phyloP scores from a whole-genome alignment of 2,329 filamentous ascomycete genomes.

The Cladosporium velox region DNA sequence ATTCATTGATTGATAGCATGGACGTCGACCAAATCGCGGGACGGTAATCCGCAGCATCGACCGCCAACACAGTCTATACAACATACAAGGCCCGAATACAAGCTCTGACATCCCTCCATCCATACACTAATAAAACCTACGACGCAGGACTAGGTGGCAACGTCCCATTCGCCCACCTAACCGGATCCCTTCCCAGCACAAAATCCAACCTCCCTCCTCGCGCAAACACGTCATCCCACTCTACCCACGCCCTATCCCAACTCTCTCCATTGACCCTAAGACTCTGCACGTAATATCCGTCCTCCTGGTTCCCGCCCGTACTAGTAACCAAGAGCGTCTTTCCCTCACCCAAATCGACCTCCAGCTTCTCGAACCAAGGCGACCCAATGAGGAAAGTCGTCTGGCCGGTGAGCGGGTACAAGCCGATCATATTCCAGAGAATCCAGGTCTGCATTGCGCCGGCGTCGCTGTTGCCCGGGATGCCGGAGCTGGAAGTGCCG shows the following conservation, averaged over 20 bases:
- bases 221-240: constrained; percentile 67
- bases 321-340: constrained; percentile 59
- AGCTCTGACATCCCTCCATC: neutral
- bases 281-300: constrained; percentile 62
- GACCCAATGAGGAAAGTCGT: constrained; percentile 52
- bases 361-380: constrained; percentile 63
- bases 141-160: constrained; percentile 61
- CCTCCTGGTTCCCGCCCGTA: constrained; percentile 51
- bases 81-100: too few relatives aligned
- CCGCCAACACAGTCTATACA: neutral
- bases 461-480: constrained; percentile 71
- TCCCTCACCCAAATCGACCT: constrained; percentile 58
- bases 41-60: too few relatives aligned
- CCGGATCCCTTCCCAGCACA: constrained; percentile 57
- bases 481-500: constrained; percentile 54
- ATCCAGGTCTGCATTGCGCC: constrained; percentile 73
- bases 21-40: neutral
- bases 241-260: constrained; percentile 67
- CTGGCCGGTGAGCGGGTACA: constrained; percentile 69
- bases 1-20: too few relatives aligned
- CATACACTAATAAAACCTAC: neutral
- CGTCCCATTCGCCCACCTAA: constrained; percentile 61
- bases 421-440: constrained; percentile 67
- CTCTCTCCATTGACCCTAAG: constrained; percentile 63
- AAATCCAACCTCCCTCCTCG: constrained; percentile 65